Evolutionary conservation across 2,329 filamentous ascomycete species (phyloP), one percentile per base, ranked within the genome.

Genomic region (Aureobasidium sp.): DNA sequence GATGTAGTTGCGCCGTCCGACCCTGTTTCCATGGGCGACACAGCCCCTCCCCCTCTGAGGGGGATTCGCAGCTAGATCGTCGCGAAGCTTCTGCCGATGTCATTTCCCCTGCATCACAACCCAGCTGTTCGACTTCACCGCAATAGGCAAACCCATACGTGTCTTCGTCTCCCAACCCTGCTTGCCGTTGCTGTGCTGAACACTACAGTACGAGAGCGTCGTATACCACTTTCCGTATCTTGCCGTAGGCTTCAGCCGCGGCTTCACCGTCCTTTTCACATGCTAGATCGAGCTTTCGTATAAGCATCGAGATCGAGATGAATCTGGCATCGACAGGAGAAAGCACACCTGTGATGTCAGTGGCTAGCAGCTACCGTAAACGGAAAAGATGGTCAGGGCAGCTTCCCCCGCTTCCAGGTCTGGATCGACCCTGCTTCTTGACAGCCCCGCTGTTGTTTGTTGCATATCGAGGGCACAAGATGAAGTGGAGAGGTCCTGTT

Each of bases 311-410:
- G 55, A 59, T 47, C 55, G 41, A 20, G 41, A 48, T 47, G 15
- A 43, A 47, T 43, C 24, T 48, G 55, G 46, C 55, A 47, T 47
- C 55, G 43, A 27, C 43, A 29, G 17, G 12, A 48, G 32, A 48
- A 27, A 57, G 26, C 37, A 55, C 36, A 2, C 4, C 20, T 24
- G 48, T 59, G 55, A 59, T 39, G 55, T 36, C n/a, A 20, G 55
- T 59, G 55, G 55, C 55, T 34, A 43, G 46, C 26, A 60, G 57
- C 57, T 60, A 43, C 57, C 46, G 34, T 26, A 51, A 60, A 32
- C 36, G 57, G 57, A 2, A 60, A 60, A 20, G 57, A 60, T 60
- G 44, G 29, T 60, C 57, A 60, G 57, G 57, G 39, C 39, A 34
- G 43, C 39, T 51, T 36, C 41, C 57, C 56, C 57, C 57, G 36